A percentile compares a stretch with the other conserved stretches of the same genome.
These are phyloP conservation scores for Solanum hybrid DNA, from an alignment of 305 asterid species.

Conservation along the genomic window DNA sequence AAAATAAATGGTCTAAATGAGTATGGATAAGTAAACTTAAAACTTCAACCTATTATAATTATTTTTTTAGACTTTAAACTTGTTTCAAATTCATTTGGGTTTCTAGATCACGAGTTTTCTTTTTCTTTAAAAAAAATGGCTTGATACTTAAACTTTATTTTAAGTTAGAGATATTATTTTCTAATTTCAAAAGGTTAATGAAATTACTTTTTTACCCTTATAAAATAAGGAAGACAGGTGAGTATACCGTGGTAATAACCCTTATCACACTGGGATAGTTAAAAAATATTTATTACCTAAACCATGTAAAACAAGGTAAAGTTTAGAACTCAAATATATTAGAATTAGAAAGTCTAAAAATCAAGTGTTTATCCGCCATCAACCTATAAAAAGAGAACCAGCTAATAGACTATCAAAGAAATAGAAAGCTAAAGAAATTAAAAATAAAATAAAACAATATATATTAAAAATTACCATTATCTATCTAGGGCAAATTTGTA, in stretches of 20 bases:
- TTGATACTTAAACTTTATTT: not conserved
- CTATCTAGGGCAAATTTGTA: not conserved
- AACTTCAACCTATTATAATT: not conserved
- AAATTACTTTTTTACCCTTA: not conserved
- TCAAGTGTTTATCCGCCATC: not conserved
- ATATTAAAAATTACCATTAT: not conserved
- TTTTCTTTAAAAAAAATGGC: not conserved
- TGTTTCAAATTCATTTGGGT: not conserved
- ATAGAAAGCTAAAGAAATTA: not conserved
- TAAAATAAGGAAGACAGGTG: not conserved
- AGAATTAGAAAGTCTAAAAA: not conserved
- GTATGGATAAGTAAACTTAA: not conserved
- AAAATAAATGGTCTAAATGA: not conserved
- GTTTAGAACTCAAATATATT: not conserved
- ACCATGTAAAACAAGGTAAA: too few species aligned
- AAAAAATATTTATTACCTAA: too few species aligned
- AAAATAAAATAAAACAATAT: not conserved
- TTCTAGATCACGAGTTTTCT: not conserved
- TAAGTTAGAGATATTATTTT: not conserved
- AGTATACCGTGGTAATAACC: not conserved
- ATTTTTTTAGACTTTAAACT: not conserved
- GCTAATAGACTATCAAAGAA: not conserved
- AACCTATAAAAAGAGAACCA: not conserved
- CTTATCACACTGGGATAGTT: not conserved
- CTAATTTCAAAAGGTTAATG: not conserved